Conservation (phyloP, 2,329 filamentous ascomycete species). For the Aspergillus hiratsukae region DNA sequence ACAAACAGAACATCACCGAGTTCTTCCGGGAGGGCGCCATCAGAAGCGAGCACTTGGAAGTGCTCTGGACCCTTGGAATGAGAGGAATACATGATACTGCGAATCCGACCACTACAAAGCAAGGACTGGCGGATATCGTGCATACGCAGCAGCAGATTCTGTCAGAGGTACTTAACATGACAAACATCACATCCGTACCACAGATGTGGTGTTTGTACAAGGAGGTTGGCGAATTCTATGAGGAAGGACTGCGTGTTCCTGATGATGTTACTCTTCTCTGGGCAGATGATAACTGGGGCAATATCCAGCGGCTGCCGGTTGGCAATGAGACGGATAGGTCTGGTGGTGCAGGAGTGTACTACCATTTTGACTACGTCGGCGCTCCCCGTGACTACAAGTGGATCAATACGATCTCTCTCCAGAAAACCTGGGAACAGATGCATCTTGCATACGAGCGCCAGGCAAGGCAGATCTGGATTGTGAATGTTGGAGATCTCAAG, state of each 20-base stretch:
- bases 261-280: constrained; percentile 66
- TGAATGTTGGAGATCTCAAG: constrained; percentile 65
- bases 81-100: constrained; percentile 65
- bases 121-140: constrained; percentile 58
- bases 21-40: constrained; percentile 66
- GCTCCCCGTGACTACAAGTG: constrained; percentile 57
- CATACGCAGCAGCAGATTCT: constrained; percentile 57
- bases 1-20: constrained; percentile 62
- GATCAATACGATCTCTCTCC: constrained; percentile 63
- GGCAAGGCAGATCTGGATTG: constrained; percentile 60
- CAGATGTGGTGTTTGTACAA: constrained; percentile 73
- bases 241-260: constrained; percentile 58
- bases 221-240: constrained; percentile 66
- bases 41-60: constrained; percentile 62
- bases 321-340: constrained; percentile 55
- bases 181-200: constrained; percentile 51
- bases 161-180: constrained; percentile 50
- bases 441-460: constrained; percentile 56
- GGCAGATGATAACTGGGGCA: constrained; percentile 67
- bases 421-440: constrained; percentile 64
- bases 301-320: constrained; percentile 59
- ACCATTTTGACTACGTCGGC: constrained; percentile 61
- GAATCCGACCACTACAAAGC: constrained; percentile 42
- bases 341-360: constrained; percentile 60
- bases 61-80: constrained; percentile 65